A percentile compares a stretch with the other conserved stretches of the same genome.
Evolutionary conservation across 2,329 filamentous ascomycete species (phyloP).

Genomic region (Kalmusia sp.): DNA sequence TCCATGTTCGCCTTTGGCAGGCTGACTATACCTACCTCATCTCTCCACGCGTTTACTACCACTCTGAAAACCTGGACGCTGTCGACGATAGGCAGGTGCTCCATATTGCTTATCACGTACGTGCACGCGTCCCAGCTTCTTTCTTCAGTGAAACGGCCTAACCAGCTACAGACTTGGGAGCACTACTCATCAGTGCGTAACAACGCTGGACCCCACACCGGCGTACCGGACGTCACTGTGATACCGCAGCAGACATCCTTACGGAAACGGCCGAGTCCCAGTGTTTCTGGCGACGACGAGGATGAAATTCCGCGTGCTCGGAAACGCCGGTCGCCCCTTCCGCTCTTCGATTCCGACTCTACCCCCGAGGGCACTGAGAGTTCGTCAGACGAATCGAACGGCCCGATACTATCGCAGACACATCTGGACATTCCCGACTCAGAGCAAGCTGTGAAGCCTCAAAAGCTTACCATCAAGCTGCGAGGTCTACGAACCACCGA

Average conservation of each 20-base stretch:
- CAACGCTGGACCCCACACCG: constrained; percentile 64
- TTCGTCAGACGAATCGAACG: constrained; percentile 45
- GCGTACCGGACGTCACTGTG: constrained; percentile 57
- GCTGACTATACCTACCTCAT: constrained; percentile 60
- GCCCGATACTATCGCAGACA: constrained; percentile 34
- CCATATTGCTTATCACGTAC: constrained; percentile 70
- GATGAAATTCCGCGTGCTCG: constrained; percentile 57
- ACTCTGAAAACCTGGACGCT: constrained; percentile 36
- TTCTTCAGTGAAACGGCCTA: constrained; percentile 17
- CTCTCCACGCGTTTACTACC: constrained; percentile 48
- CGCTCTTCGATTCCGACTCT: constrained; percentile 52
- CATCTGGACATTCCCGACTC: constrained; percentile 26
- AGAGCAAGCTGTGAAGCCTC: constrained; percentile 24
- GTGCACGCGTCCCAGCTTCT: constrained; percentile 31
- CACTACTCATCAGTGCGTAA: constrained; percentile 73
- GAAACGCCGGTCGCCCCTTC: constrained; percentile 58
- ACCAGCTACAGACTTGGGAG: constrained; percentile 61
- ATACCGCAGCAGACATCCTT: constrained; percentile 31
- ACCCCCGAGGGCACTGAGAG: constrained; percentile 43
- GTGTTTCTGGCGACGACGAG: constrained; percentile 59
- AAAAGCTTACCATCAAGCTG: constrained; percentile 41
- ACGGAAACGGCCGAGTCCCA: constrained; percentile 59
- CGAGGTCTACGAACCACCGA: constrained; percentile 39
- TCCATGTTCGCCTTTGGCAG: constrained; percentile 69
- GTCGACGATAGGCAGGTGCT: constrained; percentile 48